These are phyloP conservation scores for Plasmodium blacklocki DNA, from an alignment of 169 alveolate genomes.

Conservation along the genomic window DNA sequence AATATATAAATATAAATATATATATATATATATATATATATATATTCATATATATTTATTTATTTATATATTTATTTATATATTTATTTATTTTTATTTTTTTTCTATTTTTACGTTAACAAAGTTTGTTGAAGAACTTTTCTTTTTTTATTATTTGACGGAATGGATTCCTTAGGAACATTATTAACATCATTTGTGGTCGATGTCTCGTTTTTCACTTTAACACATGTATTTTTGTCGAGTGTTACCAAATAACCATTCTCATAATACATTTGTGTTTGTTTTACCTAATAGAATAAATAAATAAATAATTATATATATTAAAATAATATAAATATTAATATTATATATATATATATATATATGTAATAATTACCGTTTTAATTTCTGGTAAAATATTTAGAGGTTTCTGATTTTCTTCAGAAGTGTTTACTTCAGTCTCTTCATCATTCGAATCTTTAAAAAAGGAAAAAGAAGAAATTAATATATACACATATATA, in stretches of 20 bases:
- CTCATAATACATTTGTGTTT: slow-evolving; percentile 48
- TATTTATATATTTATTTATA: neutral
- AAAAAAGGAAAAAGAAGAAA: neutral
- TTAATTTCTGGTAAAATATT: neutral
- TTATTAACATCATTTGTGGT: neutral
- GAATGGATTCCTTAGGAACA: neutral
- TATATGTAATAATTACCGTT: neutral
- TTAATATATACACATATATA: neutral
- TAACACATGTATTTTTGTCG: slow-evolving; percentile 19
- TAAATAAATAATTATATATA: neutral
- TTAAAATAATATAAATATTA: neutral
- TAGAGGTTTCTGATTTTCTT: slow-evolving; percentile 1
- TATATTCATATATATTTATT: neutral
- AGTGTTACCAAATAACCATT: slow-evolving; percentile 65
- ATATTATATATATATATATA: neutral
- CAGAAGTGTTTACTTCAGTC: neutral
- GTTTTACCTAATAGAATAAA: slow-evolving; percentile 9
- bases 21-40: neutral
- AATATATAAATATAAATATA: neutral
- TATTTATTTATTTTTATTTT: neutral
- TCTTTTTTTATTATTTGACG: slow-evolving; percentile 25
- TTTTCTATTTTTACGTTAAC: slow-evolving; percentile 36
- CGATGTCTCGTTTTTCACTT: neutral
- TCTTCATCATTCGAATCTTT: slow-evolving; percentile 9
- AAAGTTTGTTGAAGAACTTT: slow-evolving; percentile 45